These are phyloP conservation scores for Syncephalastrum contaminatum DNA, from an alignment of 371 early-diverging fungal genomes.

Conservation along the genomic window DNA sequence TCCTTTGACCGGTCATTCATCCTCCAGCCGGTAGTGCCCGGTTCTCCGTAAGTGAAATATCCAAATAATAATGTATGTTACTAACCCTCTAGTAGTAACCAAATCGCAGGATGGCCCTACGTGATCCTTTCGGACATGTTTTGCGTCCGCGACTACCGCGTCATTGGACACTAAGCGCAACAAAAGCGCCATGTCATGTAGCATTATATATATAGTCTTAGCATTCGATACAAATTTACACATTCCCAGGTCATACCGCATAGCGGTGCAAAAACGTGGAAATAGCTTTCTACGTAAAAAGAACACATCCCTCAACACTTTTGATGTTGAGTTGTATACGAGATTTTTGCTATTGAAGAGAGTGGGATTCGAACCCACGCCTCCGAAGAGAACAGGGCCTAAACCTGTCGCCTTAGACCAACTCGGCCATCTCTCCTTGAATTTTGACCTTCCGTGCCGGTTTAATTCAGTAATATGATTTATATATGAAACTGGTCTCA, in stretches of 20 bases:
- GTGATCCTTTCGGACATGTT: slow-evolving; percentile 55
- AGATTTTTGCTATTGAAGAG: slow-evolving; percentile 18
- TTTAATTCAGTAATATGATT: too few species aligned
- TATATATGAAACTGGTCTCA: too few species aligned
- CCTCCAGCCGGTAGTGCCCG: slow-evolving; percentile 50
- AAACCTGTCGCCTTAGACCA: slow-evolving; percentile 56
- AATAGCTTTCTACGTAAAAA: too few species aligned
- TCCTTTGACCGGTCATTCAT: slow-evolving; percentile 59
- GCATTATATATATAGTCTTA: too few species aligned
- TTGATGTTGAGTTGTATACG: too few species aligned
- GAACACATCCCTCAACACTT: too few species aligned
- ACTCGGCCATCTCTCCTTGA: slow-evolving; percentile 43
- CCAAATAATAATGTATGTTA: not conserved
- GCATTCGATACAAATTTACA: too few species aligned
- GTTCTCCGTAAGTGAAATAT: slow-evolving; percentile 39
- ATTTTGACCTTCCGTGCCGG: not conserved
- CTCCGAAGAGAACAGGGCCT: slow-evolving; percentile 57
- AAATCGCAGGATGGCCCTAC: slow-evolving; percentile 48
- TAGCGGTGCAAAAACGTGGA: too few species aligned
- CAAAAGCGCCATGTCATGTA: too few species aligned
- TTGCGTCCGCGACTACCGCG: slow-evolving; percentile 43
- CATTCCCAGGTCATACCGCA: too few species aligned
- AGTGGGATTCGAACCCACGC: slow-evolving; percentile 57
- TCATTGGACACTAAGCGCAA: slow-evolving; percentile 1
- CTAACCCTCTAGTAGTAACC: too few species aligned